These are phyloP conservation scores for Ichthyophthirius multifiliis DNA, from an alignment of 169 alveolate species.

Conservation along the genomic window DNA sequence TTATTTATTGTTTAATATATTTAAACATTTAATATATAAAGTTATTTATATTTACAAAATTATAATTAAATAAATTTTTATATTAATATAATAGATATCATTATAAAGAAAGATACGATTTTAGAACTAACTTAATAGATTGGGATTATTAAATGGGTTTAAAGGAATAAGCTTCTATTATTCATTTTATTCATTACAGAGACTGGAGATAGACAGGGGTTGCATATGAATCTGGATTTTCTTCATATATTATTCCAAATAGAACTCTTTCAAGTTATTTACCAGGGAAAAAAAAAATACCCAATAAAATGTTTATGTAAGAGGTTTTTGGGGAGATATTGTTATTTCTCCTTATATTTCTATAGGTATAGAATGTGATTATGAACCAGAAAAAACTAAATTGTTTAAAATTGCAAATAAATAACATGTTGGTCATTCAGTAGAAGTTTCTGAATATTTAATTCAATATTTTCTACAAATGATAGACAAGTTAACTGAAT, in stretches of 20 bases:
- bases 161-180: constrained; percentile 29
- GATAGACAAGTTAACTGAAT: constrained; percentile 32
- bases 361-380: constrained; percentile 39
- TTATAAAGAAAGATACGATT: constrained; percentile 31
- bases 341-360: constrained; percentile 41
- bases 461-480: constrained; percentile 33
- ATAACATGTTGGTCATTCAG: constrained; percentile 51
- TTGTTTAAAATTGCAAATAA: constrained; percentile 44
- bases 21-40: too few relatives aligned
- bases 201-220: constrained; percentile 46
- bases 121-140: constrained; percentile 31
- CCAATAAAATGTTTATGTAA: constrained; percentile 11
- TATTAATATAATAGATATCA: constrained; percentile 9
- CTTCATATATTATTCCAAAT: constrained; percentile 35
- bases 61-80: too few relatives aligned
- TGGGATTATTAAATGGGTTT: constrained; percentile 47
- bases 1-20: too few relatives aligned
- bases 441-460: constrained; percentile 40
- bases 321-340: constrained; percentile 52
- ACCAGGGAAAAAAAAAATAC: constrained; percentile 33
- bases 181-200: constrained; percentile 35
- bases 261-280: constrained; percentile 35
- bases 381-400: constrained; percentile 33
- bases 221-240: constrained; percentile 40
- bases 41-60: not conserved